phyloP scores from a whole-genome alignment of 257 asterid species.

The Cruciata laevipes region DNA sequence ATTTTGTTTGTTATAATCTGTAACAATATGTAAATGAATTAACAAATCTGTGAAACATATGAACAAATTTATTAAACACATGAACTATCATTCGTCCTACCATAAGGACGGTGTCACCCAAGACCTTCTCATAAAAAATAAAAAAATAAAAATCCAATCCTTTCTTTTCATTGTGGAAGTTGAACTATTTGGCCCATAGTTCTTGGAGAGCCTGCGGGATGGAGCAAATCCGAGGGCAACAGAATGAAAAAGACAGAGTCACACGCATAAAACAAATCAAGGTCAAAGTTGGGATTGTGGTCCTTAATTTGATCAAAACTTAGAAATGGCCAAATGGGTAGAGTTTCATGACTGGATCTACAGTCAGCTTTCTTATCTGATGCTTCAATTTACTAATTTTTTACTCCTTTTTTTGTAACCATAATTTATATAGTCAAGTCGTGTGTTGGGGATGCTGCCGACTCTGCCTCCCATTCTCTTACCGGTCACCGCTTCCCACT shows the following conservation, averaged over 20 bases:
- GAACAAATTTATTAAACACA: too few species aligned
- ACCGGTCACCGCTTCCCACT: not conserved
- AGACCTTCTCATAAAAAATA: too few species aligned
- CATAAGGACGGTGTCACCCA: too few species aligned
- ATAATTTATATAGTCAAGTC: not conserved
- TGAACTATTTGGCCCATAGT: not conserved
- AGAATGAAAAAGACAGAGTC: too few species aligned
- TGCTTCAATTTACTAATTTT: not conserved
- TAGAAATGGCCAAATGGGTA: not conserved
- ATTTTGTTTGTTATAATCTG: too few species aligned
- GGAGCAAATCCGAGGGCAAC: not conserved
- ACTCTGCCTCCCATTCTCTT: not conserved
- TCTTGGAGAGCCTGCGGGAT: not conserved
- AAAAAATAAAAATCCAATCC: too few species aligned
- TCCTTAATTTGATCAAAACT: too few species aligned
- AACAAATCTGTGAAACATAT: too few species aligned
- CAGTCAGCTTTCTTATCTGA: slow-evolving; percentile 10
- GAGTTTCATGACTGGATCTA: not conserved
- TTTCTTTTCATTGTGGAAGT: too few species aligned
- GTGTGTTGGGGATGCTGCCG: not conserved
- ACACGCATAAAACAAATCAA: not conserved
- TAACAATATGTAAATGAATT: too few species aligned
- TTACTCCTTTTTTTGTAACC: not conserved
- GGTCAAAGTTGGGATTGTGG: not conserved
- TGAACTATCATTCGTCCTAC: too few species aligned